These are phyloP conservation scores for Diplodia mutila DNA, from an alignment of 2,329 filamentous ascomycete genomes.

Conservation along the genomic window DNA sequence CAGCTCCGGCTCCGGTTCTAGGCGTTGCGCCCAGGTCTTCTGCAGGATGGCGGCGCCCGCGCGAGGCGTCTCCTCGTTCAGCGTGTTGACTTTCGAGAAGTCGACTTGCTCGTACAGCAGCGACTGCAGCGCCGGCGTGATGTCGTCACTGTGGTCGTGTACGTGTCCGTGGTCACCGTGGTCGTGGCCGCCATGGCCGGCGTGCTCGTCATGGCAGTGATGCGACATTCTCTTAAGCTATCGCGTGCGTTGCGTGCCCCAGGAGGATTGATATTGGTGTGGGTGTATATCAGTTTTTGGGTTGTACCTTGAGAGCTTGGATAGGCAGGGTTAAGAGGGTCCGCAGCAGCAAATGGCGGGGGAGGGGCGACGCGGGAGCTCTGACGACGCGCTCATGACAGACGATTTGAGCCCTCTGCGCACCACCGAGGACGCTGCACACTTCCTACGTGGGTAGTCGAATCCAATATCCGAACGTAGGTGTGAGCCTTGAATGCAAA, in stretches of 20 bases:
- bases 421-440: too few species aligned
- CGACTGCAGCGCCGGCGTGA: constrained; percentile 86
- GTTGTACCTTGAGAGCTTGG: background rate
- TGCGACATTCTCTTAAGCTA: constrained; percentile 25
- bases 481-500: too few species aligned
- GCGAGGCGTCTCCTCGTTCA: constrained; percentile 76
- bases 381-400: constrained; percentile 6
- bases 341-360: constrained; percentile 9
- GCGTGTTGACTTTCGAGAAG: constrained; percentile 79
- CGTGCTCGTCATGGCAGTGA: constrained; percentile 50
- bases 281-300: background rate
- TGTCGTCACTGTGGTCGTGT: constrained; percentile 90
- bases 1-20: constrained; percentile 73
- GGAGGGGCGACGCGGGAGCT: constrained; percentile 15
- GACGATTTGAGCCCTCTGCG: too few species aligned
- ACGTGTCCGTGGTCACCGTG: constrained; percentile 55
- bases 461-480: too few species aligned
- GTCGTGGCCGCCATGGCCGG: constrained; percentile 54
- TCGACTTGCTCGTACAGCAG: constrained; percentile 91
- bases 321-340: background rate
- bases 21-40: constrained; percentile 87
- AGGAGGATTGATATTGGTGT: background rate
- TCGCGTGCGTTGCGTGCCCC: background rate
- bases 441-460: too few species aligned
- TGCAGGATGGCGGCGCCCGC: constrained; percentile 76